A percentile compares a stretch with the other conserved stretches of the same genome.
Evolutionary conservation across 2,329 filamentous ascomycete species (phyloP).

Genomic region (Clarireedia sp.): DNA sequence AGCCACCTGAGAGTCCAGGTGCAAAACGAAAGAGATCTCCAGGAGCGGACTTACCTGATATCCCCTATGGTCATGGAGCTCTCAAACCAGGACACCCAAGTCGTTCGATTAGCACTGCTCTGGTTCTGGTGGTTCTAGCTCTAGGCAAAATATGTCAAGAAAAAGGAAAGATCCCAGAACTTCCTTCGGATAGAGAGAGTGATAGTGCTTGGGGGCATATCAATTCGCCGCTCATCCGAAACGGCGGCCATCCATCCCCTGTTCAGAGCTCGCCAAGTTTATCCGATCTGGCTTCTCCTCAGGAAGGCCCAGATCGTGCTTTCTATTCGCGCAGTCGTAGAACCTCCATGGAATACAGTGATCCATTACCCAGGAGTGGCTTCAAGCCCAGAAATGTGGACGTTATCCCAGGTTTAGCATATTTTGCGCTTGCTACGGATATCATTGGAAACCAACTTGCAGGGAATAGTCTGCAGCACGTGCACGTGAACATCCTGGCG

Average conservation of each 20-base stretch:
- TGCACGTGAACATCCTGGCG: constrained; percentile 77
- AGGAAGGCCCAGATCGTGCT: constrained; percentile 35
- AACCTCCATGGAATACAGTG: constrained; percentile 39
- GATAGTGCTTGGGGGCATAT: constrained; percentile 14
- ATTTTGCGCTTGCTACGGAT: constrained; percentile 78
- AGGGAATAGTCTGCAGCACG: constrained; percentile 73
- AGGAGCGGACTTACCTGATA: constrained; percentile 20
- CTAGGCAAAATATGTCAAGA: constrained; percentile 72
- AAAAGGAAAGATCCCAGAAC: constrained; percentile 47
- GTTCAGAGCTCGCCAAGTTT: constrained; percentile 45
- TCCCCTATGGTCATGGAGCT: constrained; percentile 18
- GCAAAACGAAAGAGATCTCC: constrained; percentile 28
- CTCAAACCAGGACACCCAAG: constrained; percentile 44
- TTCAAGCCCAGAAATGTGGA: constrained; percentile 58
- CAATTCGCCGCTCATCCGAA: constrained; percentile 33
- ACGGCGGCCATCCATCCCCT: constrained; percentile 46
- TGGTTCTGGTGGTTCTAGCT: constrained; percentile 76
- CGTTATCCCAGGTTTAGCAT: constrained; percentile 79
- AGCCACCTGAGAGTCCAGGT: constrained; percentile 27
- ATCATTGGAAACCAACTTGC: constrained; percentile 78
- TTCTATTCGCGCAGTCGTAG: constrained; percentile 34
- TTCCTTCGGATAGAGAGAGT: constrained; percentile 37
- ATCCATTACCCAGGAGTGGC: constrained; percentile 13
- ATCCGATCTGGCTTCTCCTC: constrained; percentile 43
- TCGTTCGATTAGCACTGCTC: constrained; percentile 68